These are phyloP conservation scores for Paxillus involutus DNA, from an alignment of 768 basidiomycete genomes.

Conservation along the genomic window DNA sequence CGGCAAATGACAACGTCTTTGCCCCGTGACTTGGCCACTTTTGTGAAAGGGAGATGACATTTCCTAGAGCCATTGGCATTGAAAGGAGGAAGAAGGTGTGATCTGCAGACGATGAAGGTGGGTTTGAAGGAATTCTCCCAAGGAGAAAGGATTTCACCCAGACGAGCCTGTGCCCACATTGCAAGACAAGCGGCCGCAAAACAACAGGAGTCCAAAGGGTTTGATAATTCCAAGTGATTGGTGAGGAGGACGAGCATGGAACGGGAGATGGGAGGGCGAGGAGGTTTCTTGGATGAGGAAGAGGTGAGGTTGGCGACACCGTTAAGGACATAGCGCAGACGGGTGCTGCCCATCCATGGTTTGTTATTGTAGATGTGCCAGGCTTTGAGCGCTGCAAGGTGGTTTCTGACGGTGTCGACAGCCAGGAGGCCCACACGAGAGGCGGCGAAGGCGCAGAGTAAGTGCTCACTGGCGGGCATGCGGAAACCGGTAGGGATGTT, in stretches of 20 bases:
- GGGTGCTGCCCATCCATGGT: slow-evolving; percentile 17
- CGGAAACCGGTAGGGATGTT: slow-evolving; percentile 4
- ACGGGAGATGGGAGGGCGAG: slow-evolving; percentile 23
- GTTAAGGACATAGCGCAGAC: slow-evolving; percentile 23
- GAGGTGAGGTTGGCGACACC: slow-evolving; percentile 28
- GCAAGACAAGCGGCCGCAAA: too few species aligned
- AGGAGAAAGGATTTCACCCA: too few species aligned
- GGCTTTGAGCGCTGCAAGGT: slow-evolving; percentile 18
- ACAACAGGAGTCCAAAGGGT: too few species aligned
- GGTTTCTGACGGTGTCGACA: neutral
- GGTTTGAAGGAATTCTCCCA: too few species aligned
- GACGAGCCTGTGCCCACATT: too few species aligned
- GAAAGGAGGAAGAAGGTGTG: too few species aligned
- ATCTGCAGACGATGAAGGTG: too few species aligned
- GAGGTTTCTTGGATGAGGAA: slow-evolving; percentile 9
- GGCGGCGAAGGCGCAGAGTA: slow-evolving; percentile 31
- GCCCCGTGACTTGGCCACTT: slow-evolving; percentile 6
- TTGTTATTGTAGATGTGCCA: slow-evolving; percentile 34
- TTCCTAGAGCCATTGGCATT: neutral
- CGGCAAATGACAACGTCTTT: slow-evolving; percentile 36
- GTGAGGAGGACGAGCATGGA: slow-evolving; percentile 21
- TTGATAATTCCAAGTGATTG: too few species aligned
- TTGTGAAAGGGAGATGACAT: slow-evolving; percentile 4
- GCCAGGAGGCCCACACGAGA: neutral
- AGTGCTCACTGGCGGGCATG: slow-evolving; percentile 26